phyloP scores from a whole-genome alignment of 2,329 filamentous ascomycete species.

The Simplicillium sp. region DNA sequence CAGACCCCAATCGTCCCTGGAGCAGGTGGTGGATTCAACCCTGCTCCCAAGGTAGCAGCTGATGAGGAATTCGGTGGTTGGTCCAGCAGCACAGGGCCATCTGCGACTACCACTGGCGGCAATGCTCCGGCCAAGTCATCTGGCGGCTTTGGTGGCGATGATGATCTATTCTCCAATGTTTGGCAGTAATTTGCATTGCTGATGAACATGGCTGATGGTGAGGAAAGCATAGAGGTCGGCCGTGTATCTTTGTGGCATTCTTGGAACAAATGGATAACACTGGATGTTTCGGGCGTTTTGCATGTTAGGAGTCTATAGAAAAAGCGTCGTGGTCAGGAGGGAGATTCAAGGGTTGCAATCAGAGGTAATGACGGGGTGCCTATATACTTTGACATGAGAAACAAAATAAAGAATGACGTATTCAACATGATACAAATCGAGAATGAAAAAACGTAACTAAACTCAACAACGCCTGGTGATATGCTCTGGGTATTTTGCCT shows the following conservation, averaged over 20 bases:
- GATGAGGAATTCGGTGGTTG: conserved; percentile 97
- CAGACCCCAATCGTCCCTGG: conserved; percentile 52
- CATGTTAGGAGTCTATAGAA: conserved; percentile 11
- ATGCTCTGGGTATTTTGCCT: no score
- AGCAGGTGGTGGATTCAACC: conserved; percentile 54
- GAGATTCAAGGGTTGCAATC: background rate
- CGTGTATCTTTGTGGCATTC: no score
- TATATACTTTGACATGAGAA: background rate
- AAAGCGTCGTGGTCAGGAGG: background rate
- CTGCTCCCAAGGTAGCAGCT: conserved; percentile 61
- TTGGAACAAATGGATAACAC: no score
- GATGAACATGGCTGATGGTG: background rate
- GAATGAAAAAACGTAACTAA: background rate
- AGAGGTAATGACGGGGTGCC: no score
- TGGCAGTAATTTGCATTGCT: conserved; percentile 56
- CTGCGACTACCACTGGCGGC: conserved; percentile 22
- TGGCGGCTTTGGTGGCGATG: conserved; percentile 56
- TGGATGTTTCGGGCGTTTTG: conserved; percentile 16
- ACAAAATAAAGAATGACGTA: conserved; percentile 1
- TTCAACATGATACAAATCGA: conserved; percentile 3
- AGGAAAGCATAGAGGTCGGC: conserved; percentile 4
- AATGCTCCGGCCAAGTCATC: conserved; percentile 41
- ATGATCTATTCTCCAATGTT: conserved; percentile 92
- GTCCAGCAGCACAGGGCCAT: conserved; percentile 59
- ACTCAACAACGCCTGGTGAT: no score